Conservation (phyloP, 495 filamentous ascomycete genomes). For the Podospora didyma region DNA sequence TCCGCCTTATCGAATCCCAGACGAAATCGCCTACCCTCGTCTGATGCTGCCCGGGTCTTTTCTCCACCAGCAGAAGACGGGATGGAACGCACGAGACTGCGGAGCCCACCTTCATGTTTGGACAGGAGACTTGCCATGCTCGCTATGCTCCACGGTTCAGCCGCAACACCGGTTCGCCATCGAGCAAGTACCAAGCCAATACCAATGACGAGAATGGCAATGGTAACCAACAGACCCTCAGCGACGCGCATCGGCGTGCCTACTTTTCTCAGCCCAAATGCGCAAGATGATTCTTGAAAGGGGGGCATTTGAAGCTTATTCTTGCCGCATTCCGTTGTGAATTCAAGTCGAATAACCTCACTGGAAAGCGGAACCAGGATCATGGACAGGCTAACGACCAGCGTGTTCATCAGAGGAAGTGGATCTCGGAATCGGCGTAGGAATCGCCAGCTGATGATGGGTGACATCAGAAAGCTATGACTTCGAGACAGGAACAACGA, state of each 20-base stretch:
- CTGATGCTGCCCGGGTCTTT: not conserved
- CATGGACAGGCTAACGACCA: not conserved
- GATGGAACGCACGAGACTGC: not conserved
- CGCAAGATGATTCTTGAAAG: not conserved
- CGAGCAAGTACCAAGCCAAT: not conserved
- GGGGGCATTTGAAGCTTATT: no score
- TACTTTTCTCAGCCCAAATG: not conserved
- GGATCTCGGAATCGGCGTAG: not conserved
- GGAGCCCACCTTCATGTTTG: not conserved
- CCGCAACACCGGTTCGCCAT: not conserved
- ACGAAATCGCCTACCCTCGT: not conserved
- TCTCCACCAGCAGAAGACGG: not conserved
- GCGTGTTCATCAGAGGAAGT: not conserved
- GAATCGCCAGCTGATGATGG: not conserved
- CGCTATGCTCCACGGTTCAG: conserved; percentile 6
- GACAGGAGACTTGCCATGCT: not conserved
- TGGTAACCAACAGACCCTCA: not conserved
- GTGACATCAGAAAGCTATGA: not conserved
- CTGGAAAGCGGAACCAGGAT: not conserved
- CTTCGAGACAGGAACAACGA: not conserved
- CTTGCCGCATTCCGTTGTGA: no score
- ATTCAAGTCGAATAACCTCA: not conserved
- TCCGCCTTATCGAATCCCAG: not conserved
- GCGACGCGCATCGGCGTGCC: not conserved
- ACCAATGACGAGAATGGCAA: not conserved